A percentile compares a stretch with the other conserved stretches of the same genome.
Conservation (phyloP, 2,329 filamentous ascomycete genomes). For the Tricladium varicosporioides region DNA sequence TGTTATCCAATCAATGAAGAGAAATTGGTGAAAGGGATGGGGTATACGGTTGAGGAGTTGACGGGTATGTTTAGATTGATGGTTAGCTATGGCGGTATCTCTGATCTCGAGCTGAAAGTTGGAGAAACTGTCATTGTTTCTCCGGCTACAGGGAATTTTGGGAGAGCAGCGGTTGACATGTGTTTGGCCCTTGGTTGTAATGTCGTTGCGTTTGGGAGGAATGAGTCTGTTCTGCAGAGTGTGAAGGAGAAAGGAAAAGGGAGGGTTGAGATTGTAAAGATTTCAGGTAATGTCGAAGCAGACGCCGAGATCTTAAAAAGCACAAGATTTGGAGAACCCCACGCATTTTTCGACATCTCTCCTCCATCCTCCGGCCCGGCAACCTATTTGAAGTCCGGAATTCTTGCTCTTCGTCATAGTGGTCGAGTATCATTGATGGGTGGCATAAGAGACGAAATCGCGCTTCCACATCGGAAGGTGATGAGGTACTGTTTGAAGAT, state of each 20-base stretch:
- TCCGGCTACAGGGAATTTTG: constrained; percentile 47
- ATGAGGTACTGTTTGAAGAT: not conserved
- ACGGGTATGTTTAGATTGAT: not conserved
- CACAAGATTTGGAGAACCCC: constrained; percentile 1
- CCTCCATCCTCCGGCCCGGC: not conserved
- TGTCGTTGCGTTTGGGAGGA: constrained; percentile 49
- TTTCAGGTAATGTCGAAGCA: not conserved
- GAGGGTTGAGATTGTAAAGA: constrained; percentile 3
- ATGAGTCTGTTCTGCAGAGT: constrained; percentile 21
- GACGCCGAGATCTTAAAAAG: not conserved
- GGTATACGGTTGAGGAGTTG: constrained; percentile 15
- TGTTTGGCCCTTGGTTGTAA: constrained; percentile 48
- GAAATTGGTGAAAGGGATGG: constrained; percentile 23
- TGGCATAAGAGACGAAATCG: not conserved
- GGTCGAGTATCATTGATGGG: constrained; percentile 1
- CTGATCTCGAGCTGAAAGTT: not conserved
- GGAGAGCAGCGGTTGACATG: constrained; percentile 42
- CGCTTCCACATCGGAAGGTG: not conserved
- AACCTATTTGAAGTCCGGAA: constrained; percentile 1
- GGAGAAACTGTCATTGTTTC: constrained; percentile 40
- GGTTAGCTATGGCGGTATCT: not conserved
- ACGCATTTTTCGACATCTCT: constrained; percentile 2
- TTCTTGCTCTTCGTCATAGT: not conserved
- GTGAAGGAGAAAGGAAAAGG: not conserved
- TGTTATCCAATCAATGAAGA: constrained; percentile 35